Evolutionary conservation across 306 rosid species (phyloP).

Genomic region (Acacia melanoxylon): DNA sequence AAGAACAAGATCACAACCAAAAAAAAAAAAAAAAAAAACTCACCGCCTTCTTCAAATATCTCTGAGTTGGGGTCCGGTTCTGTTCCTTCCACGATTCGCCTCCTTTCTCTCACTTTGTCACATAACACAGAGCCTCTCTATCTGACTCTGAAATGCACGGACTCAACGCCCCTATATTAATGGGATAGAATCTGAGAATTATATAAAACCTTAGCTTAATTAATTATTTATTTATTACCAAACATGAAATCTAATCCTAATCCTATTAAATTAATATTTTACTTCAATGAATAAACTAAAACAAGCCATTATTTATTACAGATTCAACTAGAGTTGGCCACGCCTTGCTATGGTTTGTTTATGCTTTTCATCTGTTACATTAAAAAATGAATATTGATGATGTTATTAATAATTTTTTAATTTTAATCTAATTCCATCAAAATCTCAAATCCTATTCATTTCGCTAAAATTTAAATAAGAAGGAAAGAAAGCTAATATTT

Average conservation of each 20-base stretch:
- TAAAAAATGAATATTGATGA: neutral
- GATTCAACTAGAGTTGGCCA: neutral
- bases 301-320: neutral
- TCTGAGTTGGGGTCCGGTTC: conserved; percentile 28
- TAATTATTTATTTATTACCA: conserved; percentile 2
- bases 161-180: conserved; percentile 48
- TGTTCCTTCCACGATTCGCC: conserved; percentile 2
- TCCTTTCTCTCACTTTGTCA: conserved; percentile 31
- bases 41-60: conserved; percentile 35
- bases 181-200: conserved; percentile 31
- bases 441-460: neutral
- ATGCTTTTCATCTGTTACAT: neutral
- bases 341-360: neutral
- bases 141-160: conserved; percentile 42
- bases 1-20: conserved; percentile 37
- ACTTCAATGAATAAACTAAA: neutral
- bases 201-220: conserved; percentile 18
- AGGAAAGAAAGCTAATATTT: too few species aligned
- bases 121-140: neutral
- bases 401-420: too few species aligned
- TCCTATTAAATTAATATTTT: neutral
- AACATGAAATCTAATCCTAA: neutral
- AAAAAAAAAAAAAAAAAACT: conserved; percentile 32
- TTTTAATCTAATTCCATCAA: neutral
- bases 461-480: neutral